A percentile compares a stretch with the other conserved stretches of the same genome.
These are phyloP conservation scores for Lolium perenne DNA, from an alignment of 176 grass and related monocot genomes.

Conservation along the genomic window DNA sequence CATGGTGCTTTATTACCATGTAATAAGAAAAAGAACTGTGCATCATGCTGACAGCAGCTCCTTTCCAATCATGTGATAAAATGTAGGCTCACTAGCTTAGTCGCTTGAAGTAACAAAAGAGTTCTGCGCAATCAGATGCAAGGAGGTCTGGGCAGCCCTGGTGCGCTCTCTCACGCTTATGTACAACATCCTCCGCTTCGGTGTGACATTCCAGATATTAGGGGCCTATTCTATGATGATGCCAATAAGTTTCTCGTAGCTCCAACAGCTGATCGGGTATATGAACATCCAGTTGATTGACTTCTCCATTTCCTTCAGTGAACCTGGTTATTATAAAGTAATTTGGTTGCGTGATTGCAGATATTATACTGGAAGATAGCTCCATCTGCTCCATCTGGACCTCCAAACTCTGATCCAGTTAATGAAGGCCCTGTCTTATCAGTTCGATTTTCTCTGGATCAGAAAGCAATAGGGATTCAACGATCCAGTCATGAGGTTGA, in stretches of 20 bases:
- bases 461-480: conserved; percentile 85
- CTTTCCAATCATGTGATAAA: conserved; percentile 32
- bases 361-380: conserved; percentile 91
- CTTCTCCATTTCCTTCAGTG: background rate
- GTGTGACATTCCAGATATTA: conserved; percentile 84
- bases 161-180: conserved; percentile 84
- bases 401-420: conserved; percentile 85
- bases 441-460: conserved; percentile 85
- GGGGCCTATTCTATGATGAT: conserved; percentile 90
- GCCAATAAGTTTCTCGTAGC: conserved; percentile 87
- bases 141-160: conserved; percentile 65
- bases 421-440: conserved; percentile 83
- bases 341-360: conserved; percentile 50
- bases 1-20: conserved; percentile 26
- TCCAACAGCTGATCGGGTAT: conserved; percentile 86
- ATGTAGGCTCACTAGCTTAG: conserved; percentile 18
- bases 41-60: conserved; percentile 10
- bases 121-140: conserved; percentile 57
- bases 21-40: conserved; percentile 22
- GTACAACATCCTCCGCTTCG: conserved; percentile 86
- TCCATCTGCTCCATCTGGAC: conserved; percentile 57
- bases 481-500: conserved; percentile 76
- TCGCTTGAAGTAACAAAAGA: conserved; percentile 26
- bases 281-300: conserved; percentile 24
- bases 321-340: conserved; percentile 25